These are phyloP conservation scores for Rhodocollybia butyracea DNA, from an alignment of 768 basidiomycete genomes.

Conservation along the genomic window DNA sequence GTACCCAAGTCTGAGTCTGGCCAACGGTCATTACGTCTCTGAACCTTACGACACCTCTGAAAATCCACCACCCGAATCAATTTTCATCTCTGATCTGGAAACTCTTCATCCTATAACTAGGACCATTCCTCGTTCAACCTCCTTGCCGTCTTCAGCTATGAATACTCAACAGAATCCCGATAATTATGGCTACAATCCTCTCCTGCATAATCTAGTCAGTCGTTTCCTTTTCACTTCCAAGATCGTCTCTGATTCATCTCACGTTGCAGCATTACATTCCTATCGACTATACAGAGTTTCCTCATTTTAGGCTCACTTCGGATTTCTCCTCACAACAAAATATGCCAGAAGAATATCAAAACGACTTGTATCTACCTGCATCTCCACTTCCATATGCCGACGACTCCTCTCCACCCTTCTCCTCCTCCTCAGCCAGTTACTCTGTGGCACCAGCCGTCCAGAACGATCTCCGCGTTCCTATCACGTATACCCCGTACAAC, in stretches of 20 bases:
- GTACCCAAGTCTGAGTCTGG: not conserved
- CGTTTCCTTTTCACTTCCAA: not conserved
- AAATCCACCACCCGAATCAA: not conserved
- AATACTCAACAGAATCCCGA: not conserved
- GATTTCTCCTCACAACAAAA: not conserved
- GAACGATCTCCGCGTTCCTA: not conserved
- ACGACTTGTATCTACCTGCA: not conserved
- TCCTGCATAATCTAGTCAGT: not conserved
- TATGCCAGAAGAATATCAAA: not conserved
- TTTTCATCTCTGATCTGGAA: not conserved
- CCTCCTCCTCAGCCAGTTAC: not conserved
- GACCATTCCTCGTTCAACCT: no score
- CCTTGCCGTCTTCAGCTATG: not conserved
- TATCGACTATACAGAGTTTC: no score
- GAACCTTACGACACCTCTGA: not conserved
- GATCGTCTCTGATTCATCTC: not conserved
- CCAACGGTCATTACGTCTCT: conserved; percentile 5
- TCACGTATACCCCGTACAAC: not conserved
- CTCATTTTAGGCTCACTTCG: not conserved
- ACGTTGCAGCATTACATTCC: not conserved
- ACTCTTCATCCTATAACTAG: not conserved
- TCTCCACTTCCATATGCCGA: not conserved
- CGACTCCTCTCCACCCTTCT: not conserved
- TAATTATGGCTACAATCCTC: not conserved
- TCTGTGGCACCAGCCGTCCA: not conserved